Evolutionary conservation across 257 asterid genomes (phyloP).

Genomic region (Solanum bulbocastanum): DNA sequence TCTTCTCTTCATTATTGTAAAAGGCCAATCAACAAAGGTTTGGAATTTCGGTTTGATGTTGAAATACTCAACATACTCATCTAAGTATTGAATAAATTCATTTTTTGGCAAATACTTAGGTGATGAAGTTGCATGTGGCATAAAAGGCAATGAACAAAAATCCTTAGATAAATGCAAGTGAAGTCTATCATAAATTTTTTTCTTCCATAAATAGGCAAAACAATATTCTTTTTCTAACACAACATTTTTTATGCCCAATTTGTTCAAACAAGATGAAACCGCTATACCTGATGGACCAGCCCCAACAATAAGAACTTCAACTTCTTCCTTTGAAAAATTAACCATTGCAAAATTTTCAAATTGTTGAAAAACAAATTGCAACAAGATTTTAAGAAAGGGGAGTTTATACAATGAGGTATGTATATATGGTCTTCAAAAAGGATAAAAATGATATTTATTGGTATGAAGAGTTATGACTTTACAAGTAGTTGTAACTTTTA

Average conservation of each 20-base stretch:
- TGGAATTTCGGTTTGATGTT: constrained; percentile 7
- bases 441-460: neutral
- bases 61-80: neutral
- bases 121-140: too few relatives aligned
- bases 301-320: constrained; percentile 24
- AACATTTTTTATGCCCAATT: constrained; percentile 18
- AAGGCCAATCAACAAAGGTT: constrained; percentile 14
- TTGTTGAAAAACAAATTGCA: neutral
- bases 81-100: too few relatives aligned
- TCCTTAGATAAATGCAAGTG: constrained; percentile 50
- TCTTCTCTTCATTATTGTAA: neutral
- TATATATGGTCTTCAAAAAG: neutral
- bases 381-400: neutral
- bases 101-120: too few relatives aligned
- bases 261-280: constrained; percentile 39
- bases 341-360: neutral
- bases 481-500: too few relatives aligned
- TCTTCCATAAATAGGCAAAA: constrained; percentile 43
- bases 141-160: constrained; percentile 13
- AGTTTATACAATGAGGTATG: neutral
- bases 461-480: too few relatives aligned
- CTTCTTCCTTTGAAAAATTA: constrained; percentile 3
- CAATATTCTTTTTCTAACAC: constrained; percentile 49
- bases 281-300: constrained; percentile 59
- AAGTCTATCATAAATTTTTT: constrained; percentile 38